phyloP scores from a whole-genome alignment of 2,329 filamentous ascomycete species.

The Sarocladium strictum region DNA sequence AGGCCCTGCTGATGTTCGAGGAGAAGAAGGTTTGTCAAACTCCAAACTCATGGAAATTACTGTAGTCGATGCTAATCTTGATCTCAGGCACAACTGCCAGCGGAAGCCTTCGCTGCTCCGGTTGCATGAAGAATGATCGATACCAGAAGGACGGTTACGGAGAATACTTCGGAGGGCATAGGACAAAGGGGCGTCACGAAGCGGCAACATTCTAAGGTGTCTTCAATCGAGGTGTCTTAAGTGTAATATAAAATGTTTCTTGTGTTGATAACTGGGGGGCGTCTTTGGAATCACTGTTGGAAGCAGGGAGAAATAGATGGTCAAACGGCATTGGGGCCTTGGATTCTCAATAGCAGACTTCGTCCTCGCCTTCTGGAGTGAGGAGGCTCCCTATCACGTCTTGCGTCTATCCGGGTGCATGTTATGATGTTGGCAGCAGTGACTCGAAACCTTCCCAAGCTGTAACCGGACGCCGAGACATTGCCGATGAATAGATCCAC shows the following conservation, averaged over 20 bases:
- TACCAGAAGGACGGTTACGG: conserved; percentile 2
- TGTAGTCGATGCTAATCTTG: neutral
- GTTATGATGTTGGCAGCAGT: neutral
- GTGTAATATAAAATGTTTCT: neutral
- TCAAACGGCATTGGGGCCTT: neutral
- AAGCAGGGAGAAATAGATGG: neutral
- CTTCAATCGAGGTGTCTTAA: neutral
- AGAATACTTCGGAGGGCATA: neutral
- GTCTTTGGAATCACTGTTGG: neutral
- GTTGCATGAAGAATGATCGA: conserved; percentile 7
- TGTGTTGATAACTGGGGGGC: neutral
- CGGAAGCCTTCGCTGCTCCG: conserved; percentile 20
- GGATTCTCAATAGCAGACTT: neutral
- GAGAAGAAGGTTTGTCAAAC: conserved; percentile 59
- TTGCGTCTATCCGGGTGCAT: neutral
- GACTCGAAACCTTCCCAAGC: neutral
- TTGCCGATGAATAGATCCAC: no score
- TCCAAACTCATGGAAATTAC: neutral
- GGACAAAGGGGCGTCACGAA: neutral
- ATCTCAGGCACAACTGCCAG: conserved; percentile 18
- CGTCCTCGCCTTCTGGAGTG: neutral
- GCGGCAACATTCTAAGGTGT: neutral
- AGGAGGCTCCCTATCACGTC: neutral
- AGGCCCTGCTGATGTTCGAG: conserved; percentile 69
- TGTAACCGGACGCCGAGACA: no score